These are phyloP conservation scores for Boletus eberwhitei DNA, from an alignment of 768 basidiomycete species.

Conservation along the genomic window DNA sequence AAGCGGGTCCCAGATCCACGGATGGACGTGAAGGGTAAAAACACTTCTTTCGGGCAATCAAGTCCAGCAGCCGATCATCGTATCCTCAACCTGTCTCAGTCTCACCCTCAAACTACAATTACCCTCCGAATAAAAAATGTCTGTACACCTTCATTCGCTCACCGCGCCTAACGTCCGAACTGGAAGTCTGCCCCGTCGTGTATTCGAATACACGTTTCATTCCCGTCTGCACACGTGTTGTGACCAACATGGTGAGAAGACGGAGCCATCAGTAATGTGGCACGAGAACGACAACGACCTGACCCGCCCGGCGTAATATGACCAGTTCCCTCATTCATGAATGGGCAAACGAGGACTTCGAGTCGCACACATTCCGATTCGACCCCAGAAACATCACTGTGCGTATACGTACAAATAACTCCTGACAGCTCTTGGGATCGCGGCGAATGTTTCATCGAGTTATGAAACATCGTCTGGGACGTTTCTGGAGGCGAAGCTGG, in stretches of 20 bases:
- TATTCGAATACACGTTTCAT: constrained; percentile 2
- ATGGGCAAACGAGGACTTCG: not conserved
- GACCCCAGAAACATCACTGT: not conserved
- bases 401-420: constrained; percentile 10
- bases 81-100: not conserved
- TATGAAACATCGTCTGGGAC: not conserved
- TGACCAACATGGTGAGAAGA: not conserved
- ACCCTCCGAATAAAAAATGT: not conserved
- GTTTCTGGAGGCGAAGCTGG: not conserved
- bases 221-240: constrained; percentile 3
- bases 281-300: not conserved
- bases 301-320: constrained; percentile 1
- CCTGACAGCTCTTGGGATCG: not conserved
- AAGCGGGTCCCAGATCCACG: constrained; percentile 1
- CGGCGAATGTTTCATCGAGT: not conserved
- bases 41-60: not conserved
- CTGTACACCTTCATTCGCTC: not conserved
- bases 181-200: not conserved
- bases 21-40: not conserved
- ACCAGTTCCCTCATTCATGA: not conserved
- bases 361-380: not conserved
- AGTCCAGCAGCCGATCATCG: not conserved
- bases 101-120: not conserved
- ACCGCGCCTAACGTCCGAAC: not conserved
- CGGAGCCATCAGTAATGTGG: not conserved